Base-by-base conservation (phyloP, 2,329 filamentous ascomycete genomes). In the Ophiostoma populinum region DNA sequence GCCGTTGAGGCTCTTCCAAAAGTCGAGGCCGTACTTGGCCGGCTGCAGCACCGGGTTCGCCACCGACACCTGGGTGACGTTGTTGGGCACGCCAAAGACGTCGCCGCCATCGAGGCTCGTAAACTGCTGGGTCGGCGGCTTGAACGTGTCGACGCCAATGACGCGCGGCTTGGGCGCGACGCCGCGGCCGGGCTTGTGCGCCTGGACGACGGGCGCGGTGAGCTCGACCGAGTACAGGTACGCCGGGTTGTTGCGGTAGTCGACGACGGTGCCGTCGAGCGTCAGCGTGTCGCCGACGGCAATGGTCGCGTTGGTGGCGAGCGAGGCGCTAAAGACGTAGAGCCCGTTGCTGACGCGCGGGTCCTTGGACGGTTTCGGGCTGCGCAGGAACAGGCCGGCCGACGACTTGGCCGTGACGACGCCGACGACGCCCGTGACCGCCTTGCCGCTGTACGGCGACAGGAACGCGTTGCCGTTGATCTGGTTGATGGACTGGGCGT, bases 1-100 rank as follows among this genome's bases (percentile, higher is more conserved):
- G 19, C 75, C 77, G 36, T 58, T 61, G 39, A 81, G 53, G 42
- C 67, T 74, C 61, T 81, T 72, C 77, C 76, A 81, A 48, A 80
- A 82, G 50, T 81, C 77, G 20, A 81, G 57, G 3, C 76, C 77
- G 46, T 74, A 81, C 27, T 57, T 54, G 16, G 56, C 54, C 2
- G 75, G 75, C 40, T 75, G 51, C 25, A 81, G 60, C 11, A 56
- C 55, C 0, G 75, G 75, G 49, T 81, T 80, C 22, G 49, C 56
- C 6, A 51, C 55, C 2, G 72, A 75, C 25, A 81, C 48, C 43
- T 63, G 61, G 41, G 57, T 65, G 25, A 57, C 56, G 40, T 70
- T 75, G 47, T 77, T 78, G 9, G 77, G 76, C 5, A 77, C 55
- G 2, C 55, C 65, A 41, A 78, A 78, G 24, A 80, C 57, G 49